Evolutionary conservation across 495 filamentous ascomycete species (phyloP).

Genomic region (Trichoderma parareesei): DNA sequence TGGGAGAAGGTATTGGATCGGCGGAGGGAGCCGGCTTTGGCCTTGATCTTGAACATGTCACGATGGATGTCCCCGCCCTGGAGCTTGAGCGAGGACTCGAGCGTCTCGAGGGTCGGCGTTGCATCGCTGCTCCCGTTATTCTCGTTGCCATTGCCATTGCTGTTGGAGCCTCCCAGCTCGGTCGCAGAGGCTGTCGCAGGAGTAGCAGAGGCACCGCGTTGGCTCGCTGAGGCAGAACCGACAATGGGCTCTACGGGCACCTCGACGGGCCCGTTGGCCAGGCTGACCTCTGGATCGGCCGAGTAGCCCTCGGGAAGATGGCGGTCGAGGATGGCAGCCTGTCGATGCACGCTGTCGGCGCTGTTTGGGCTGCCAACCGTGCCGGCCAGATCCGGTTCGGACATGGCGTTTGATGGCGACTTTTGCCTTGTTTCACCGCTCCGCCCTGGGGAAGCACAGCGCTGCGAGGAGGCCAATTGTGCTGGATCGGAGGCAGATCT

Average conservation of each 20-base stretch:
- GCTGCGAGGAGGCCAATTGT: not conserved
- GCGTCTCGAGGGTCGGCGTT: slow-evolving; percentile 5
- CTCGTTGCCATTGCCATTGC: not conserved
- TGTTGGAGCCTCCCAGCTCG: not conserved
- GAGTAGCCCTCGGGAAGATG: slow-evolving; percentile 11
- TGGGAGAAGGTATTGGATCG: slow-evolving; percentile 53
- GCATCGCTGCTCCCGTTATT: not conserved
- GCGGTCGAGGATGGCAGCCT: slow-evolving; percentile 10
- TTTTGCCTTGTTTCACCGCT: not conserved
- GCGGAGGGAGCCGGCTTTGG: slow-evolving; percentile 39
- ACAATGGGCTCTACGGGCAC: not conserved
- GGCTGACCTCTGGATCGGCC: slow-evolving; percentile 11
- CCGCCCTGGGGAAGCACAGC: slow-evolving; percentile 1
- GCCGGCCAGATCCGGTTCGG: not conserved
- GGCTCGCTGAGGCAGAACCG: not conserved
- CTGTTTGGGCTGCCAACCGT: not conserved
- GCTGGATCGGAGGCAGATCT: not conserved
- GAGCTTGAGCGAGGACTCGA: slow-evolving; percentile 51
- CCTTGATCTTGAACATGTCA: slow-evolving; percentile 56
- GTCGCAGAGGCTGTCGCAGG: not conserved
- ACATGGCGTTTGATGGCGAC: not conserved
- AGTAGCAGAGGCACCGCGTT: not conserved
- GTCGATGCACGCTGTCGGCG: not conserved
- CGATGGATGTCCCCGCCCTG: slow-evolving; percentile 63
- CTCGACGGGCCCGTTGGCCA: slow-evolving; percentile 2